Base-by-base conservation (phyloP, 2,329 filamentous ascomycete species). In the Cadophora luteo-olivacea region DNA sequence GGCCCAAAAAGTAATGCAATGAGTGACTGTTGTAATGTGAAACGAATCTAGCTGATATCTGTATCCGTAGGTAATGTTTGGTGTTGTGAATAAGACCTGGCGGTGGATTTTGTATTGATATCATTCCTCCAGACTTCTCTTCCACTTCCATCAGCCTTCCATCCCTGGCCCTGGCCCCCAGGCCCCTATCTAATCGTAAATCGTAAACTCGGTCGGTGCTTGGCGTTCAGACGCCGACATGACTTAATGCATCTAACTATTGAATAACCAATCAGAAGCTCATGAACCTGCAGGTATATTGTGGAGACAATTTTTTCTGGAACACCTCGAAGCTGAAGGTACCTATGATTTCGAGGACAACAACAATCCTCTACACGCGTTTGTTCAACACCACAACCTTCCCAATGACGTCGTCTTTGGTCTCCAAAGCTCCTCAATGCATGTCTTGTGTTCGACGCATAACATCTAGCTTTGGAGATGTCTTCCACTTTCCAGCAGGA, bases 401-500 rank as follows among this genome's bases (percentile, higher is more conserved):
- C 62, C 58, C 71, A 72, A 78, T 78, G 76, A 72, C 71, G 61
- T 76, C 75, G 55, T 72, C 71, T 57, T 55, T 77, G 48, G 41
- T 75, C 1, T 71, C 70, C 16, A 72, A 70, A 69, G 69, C 66
- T 52, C 75, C 75, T 0, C 74, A 75, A 70, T 78, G 76, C 61
- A 45, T 76, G 41, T 73, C 74, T 32, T 77, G 75, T 55, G 64
- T 77, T 49, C 74, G 75, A 54, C 73, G 74, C 51, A 73, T 76
- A 62, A 69, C 72, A 49, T 65, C 67, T 24, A 72, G 69, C 68
- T 71, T 75, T 24, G 69, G 62, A 24, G 73, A 74, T 61, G 66
- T 48, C 4, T 70, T 66, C 25, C 58, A 67, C 22, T 67, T 72
- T 51, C 69, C 72, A 51, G 61, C 69, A 38, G 52, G 73, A 22